Conservation (phyloP, 108 stramenopile species). For the Nannochloropsis gaditana region DNA sequence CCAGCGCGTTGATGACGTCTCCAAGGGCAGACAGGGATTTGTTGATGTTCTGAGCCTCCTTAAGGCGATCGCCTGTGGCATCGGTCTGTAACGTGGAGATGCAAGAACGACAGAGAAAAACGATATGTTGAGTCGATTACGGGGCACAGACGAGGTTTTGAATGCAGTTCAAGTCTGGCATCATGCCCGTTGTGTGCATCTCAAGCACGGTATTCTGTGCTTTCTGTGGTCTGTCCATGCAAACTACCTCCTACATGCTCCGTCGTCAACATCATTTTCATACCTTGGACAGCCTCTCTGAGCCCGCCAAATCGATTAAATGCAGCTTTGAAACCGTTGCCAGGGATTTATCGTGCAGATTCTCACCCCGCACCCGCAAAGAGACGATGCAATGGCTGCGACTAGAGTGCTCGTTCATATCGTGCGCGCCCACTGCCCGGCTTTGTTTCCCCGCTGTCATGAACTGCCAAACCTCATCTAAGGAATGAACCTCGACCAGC, state of each 20-base stretch:
- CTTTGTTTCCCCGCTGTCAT: constrained; percentile 43
- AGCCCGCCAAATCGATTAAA: constrained; percentile 95
- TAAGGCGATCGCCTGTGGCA: constrained; percentile 58
- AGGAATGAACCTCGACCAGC: constrained; percentile 22
- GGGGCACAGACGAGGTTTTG: too few relatives aligned
- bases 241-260: not conserved
- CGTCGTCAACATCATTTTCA: not conserved
- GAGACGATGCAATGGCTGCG: constrained; percentile 53
- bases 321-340: constrained; percentile 56
- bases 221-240: not conserved
- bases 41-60: constrained; percentile 63
- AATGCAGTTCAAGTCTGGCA: too few relatives aligned
- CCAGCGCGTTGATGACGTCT: constrained; percentile 59
- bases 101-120: constrained; percentile 22
- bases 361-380: constrained; percentile 31
- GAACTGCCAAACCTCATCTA: constrained; percentile 43
- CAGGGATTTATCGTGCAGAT: not conserved
- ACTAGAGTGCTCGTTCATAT: constrained; percentile 60
- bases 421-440: constrained; percentile 58
- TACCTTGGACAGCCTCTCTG: constrained; percentile 87
- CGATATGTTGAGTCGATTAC: too few relatives aligned
- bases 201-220: too few relatives aligned
- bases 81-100: constrained; percentile 53
- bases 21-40: constrained; percentile 58
- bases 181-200: too few relatives aligned